phyloP scores from a whole-genome alignment of 306 rosid genomes.

The Lathyrus oleraceus region DNA sequence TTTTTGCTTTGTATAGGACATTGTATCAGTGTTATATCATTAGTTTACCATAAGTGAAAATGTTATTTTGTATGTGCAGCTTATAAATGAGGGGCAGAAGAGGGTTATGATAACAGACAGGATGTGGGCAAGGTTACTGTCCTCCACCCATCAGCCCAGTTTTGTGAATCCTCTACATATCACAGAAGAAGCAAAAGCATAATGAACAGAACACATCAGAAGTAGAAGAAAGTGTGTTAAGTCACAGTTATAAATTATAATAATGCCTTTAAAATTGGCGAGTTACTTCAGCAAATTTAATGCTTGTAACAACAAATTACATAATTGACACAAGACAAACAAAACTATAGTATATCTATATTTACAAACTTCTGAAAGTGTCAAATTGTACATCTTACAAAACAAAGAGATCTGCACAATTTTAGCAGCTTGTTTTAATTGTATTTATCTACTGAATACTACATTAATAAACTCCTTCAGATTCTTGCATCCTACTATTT shows the following conservation, averaged over 20 bases:
- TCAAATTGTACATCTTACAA: constrained; percentile 9
- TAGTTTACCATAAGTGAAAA: constrained; percentile 6
- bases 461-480: constrained; percentile 76
- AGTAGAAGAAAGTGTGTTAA: background rate
- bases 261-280: constrained; percentile 13
- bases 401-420: constrained; percentile 25
- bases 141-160: constrained; percentile 71
- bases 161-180: constrained; percentile 46
- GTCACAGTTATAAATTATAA: background rate
- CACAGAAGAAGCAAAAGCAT: constrained; percentile 6
- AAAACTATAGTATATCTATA: constrained; percentile 7
- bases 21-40: background rate
- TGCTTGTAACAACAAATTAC: background rate
- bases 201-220: constrained; percentile 1
- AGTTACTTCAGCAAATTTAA: constrained; percentile 20
- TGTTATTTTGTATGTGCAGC: constrained; percentile 41
- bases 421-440: constrained; percentile 29
- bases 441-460: constrained; percentile 44
- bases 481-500: constrained; percentile 65
- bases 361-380: constrained; percentile 8
- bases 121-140: constrained; percentile 77
- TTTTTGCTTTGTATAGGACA: background rate
- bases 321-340: constrained; percentile 7
- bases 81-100: constrained; percentile 54
- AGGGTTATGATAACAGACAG: constrained; percentile 67